Conservation (phyloP, 108 stramenopile species). For the Nitzschia inconspicua region DNA sequence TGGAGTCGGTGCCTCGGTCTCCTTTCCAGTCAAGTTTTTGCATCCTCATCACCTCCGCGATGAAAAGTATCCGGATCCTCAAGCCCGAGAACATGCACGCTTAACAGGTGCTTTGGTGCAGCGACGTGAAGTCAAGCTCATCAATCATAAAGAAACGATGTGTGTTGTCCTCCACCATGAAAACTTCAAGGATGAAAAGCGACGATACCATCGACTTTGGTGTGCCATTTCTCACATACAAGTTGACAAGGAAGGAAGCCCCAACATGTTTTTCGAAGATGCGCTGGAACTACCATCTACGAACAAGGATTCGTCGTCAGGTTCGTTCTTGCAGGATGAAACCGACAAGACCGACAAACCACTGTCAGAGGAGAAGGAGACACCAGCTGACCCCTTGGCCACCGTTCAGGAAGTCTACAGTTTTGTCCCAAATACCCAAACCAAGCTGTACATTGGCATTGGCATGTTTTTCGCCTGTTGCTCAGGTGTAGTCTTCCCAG, state of each 20-base stretch:
- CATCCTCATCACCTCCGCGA: not conserved
- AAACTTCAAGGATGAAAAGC: not conserved
- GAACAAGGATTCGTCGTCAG: no score
- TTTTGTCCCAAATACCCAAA: not conserved
- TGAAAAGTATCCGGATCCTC: not conserved
- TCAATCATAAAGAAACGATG: not conserved
- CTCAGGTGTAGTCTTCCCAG: constrained; percentile 8
- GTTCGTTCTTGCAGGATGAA: no score
- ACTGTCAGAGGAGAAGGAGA: not conserved
- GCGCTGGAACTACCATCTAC: not conserved
- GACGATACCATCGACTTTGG: not conserved
- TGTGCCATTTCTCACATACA: not conserved
- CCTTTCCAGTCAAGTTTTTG: constrained; percentile 4
- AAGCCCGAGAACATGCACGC: not conserved
- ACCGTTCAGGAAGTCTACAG: constrained; percentile 10
- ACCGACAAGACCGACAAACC: not conserved
- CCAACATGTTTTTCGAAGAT: not conserved
- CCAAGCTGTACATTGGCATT: constrained; percentile 7
- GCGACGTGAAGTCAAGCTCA: constrained; percentile 1
- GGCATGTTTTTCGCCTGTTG: constrained; percentile 5
- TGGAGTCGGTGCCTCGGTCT: constrained; percentile 6
- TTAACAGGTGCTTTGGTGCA: not conserved
- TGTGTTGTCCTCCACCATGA: constrained; percentile 3
- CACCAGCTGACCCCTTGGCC: constrained; percentile 8
- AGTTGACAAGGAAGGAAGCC: not conserved